Evolutionary conservation across 2,329 filamentous ascomycete species (phyloP).

Genomic region (Elsinoe fawcettii): DNA sequence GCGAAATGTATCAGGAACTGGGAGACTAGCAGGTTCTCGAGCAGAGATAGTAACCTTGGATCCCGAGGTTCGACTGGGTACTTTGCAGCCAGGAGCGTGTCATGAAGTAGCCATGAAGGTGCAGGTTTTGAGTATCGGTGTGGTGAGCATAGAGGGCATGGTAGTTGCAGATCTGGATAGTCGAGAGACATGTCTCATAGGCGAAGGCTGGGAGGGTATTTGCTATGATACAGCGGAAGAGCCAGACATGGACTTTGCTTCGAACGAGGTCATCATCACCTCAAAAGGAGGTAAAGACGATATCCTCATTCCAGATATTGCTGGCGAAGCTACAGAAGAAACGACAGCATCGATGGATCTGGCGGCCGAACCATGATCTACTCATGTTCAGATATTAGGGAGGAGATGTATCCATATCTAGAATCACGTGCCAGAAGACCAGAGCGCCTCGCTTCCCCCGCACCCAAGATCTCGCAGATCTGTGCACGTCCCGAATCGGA

Average conservation of each 20-base stretch:
- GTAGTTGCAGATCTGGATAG: constrained; percentile 10
- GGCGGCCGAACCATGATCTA: background rate
- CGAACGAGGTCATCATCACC: background rate
- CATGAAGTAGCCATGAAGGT: constrained; percentile 3
- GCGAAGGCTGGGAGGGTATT: constrained; percentile 12
- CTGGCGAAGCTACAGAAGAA: background rate
- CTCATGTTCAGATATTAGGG: background rate
- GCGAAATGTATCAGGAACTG: background rate
- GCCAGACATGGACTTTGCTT: background rate
- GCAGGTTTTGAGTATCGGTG: constrained; percentile 2
- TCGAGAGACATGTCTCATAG: constrained; percentile 12
- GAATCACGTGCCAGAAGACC: background rate
- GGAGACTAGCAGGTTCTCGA: background rate
- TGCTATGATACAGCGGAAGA: constrained; percentile 1
- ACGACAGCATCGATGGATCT: background rate
- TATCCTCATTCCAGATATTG: background rate
- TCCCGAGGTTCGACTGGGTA: background rate
- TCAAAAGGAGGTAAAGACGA: background rate
- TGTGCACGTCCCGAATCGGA: constrained; percentile 5
- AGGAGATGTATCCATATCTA: background rate
- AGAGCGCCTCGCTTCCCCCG: background rate
- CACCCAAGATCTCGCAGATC: constrained; percentile 9
- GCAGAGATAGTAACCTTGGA: constrained; percentile 7
- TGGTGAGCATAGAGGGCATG: constrained; percentile 9
- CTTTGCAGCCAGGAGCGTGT: constrained; percentile 5